Evolutionary conservation across 257 asterid species (phyloP).

Genomic region (Primulina tabacum): DNA sequence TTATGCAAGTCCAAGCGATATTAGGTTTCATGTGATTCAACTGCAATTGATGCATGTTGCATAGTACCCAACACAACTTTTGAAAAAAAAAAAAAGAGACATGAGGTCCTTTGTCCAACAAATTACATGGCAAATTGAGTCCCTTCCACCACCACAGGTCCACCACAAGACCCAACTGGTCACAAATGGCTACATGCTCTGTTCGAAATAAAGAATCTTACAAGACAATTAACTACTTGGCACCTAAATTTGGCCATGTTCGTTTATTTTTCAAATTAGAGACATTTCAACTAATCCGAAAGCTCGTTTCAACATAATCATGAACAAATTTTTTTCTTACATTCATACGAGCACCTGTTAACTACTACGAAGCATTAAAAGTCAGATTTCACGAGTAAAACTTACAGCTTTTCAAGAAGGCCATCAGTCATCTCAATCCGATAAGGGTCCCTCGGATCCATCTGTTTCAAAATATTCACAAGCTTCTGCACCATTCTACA

Average conservation of each 20-base stretch:
- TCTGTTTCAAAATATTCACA: slow-evolving; percentile 82
- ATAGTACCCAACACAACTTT: not conserved
- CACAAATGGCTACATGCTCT: not conserved
- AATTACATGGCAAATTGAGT: not conserved
- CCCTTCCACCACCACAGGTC: not conserved
- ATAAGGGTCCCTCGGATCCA: slow-evolving; percentile 75
- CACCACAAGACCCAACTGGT: not conserved
- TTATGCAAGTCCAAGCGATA: not conserved
- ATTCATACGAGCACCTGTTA: not conserved
- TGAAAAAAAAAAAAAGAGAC: not conserved
- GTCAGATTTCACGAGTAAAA: not conserved
- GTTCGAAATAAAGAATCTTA: too few species aligned
- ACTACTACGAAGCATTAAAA: not conserved
- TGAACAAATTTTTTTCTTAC: not conserved
- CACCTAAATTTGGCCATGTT: not conserved
- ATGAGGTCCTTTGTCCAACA: not conserved
- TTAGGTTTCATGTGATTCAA: not conserved
- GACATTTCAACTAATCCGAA: not conserved
- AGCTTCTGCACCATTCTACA: slow-evolving; percentile 86
- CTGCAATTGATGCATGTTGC: not conserved
- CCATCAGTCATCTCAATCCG: slow-evolving; percentile 88
- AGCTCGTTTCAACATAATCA: not conserved
- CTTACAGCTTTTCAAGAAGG: slow-evolving; percentile 89
- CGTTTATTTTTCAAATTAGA: not conserved
- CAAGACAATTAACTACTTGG: not conserved